Conservation (phyloP, 495 filamentous ascomycete genomes). For the Penicillium cinerascens region DNA sequence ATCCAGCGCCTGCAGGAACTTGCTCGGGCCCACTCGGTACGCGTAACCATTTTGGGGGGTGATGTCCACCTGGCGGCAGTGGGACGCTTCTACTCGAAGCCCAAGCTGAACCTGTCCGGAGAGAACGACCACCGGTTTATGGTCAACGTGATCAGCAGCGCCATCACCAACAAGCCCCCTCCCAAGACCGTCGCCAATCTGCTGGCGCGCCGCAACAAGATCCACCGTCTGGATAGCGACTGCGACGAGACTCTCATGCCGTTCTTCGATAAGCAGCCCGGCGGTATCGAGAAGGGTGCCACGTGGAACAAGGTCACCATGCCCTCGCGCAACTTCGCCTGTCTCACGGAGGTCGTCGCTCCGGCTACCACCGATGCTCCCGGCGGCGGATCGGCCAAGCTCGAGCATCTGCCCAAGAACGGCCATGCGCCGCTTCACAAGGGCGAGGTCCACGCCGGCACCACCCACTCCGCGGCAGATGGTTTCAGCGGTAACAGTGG, state of each 20-base stretch:
- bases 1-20: constrained; percentile 71
- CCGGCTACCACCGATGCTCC: constrained; percentile 25
- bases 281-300: constrained; percentile 61
- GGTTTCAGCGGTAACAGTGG: constrained; percentile 48
- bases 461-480: constrained; percentile 58
- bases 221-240: constrained; percentile 80
- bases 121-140: constrained; percentile 69
- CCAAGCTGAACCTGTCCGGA: constrained; percentile 56
- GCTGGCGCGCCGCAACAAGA: constrained; percentile 80
- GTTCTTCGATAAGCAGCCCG: constrained; percentile 81
- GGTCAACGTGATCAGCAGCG: constrained; percentile 68
- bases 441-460: constrained; percentile 64
- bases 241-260: constrained; percentile 88
- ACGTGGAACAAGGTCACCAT: constrained; percentile 78
- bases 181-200: constrained; percentile 86
- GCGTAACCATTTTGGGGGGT: constrained; percentile 79
- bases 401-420: constrained; percentile 46
- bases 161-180: constrained; percentile 93
- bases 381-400: constrained; percentile 16
- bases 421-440: constrained; percentile 60
- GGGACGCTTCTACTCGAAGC: constrained; percentile 71
- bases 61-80: constrained; percentile 75
- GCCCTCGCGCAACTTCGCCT: constrained; percentile 85
- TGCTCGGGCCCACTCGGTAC: constrained; percentile 65
- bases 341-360: constrained; percentile 62